Conservation (phyloP, 108 stramenopile species). For the Aurantiochytrium sp. region DNA sequence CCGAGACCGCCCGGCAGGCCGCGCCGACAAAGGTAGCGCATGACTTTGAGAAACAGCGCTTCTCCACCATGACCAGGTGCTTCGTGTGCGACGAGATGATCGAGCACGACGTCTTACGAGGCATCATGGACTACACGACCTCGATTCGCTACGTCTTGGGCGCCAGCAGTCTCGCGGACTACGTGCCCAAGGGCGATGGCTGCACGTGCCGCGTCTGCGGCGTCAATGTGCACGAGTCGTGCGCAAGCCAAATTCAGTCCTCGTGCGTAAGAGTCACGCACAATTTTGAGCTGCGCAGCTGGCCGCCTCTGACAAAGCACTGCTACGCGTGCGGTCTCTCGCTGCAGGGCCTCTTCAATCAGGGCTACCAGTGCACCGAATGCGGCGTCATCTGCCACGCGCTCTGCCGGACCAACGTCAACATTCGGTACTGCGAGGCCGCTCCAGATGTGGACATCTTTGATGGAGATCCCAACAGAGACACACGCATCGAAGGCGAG, state of each 20-base stretch:
- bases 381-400: background rate
- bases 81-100: constrained; percentile 18
- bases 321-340: constrained; percentile 9
- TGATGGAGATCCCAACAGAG: background rate
- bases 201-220: constrained; percentile 1
- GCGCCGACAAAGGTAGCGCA: background rate
- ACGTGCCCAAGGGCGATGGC: background rate
- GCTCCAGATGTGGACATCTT: background rate
- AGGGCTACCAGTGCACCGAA: background rate
- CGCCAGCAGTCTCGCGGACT: background rate
- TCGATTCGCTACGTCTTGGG: background rate
- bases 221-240: background rate
- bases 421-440: background rate
- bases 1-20: too few species aligned
- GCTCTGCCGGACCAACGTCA: background rate
- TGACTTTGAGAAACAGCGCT: background rate
- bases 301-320: background rate
- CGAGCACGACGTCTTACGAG: background rate
- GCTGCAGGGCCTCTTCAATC: background rate
- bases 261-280: background rate
- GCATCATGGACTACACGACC: background rate
- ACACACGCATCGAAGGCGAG: background rate
- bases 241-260: background rate
- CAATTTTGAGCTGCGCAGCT: constrained; percentile 1
- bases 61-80: background rate